Percentiles rank a stretch among this genome's conserved stretches.
phyloP scores from a whole-genome alignment of 2,329 filamentous ascomycete species.

The Zymoseptoria tritici region DNA sequence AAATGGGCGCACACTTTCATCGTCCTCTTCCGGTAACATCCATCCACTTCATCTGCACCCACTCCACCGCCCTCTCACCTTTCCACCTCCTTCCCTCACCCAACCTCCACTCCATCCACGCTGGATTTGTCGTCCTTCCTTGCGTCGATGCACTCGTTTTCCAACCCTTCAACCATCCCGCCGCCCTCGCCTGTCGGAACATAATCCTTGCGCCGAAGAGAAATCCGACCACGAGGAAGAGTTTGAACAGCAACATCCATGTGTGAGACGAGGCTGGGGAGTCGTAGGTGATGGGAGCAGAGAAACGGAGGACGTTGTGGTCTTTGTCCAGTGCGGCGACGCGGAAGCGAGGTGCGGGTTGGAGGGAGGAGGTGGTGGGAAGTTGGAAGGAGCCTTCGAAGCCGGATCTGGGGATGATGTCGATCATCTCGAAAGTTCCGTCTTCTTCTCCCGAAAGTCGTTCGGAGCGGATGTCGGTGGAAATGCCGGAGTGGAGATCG shows the following conservation, averaged over 20 bases:
- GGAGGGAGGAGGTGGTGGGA: conserved; percentile 2
- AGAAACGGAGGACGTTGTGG: conserved; percentile 16
- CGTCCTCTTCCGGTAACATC: neutral
- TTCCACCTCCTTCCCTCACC: neutral
- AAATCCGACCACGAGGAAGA: conserved; percentile 15
- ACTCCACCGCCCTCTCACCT: conserved; percentile 5
- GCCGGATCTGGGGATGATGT: conserved; percentile 14
- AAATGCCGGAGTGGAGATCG: conserved; percentile 60
- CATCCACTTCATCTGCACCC: conserved; percentile 14
- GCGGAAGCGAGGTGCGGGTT: conserved; percentile 10
- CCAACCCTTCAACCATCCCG: conserved; percentile 6
- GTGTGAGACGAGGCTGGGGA: conserved; percentile 8
- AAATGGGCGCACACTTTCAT: neutral
- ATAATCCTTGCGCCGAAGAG: conserved; percentile 10
- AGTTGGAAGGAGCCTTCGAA: conserved; percentile 22
- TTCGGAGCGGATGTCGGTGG: conserved; percentile 69
- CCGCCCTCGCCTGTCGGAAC: conserved; percentile 11
- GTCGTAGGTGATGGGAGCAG: conserved; percentile 4
- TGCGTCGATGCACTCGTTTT: neutral
- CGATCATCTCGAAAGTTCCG: conserved; percentile 8
- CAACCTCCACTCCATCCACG: neutral
- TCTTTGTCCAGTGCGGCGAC: conserved; percentile 18
- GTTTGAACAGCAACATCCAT: conserved; percentile 13
- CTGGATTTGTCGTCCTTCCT: neutral
- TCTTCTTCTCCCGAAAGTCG: conserved; percentile 1